A percentile compares a stretch with the other conserved stretches of the same genome.
phyloP scores from a whole-genome alignment of 2,329 filamentous ascomycete species.

The Aspergillus aculeatinus region DNA sequence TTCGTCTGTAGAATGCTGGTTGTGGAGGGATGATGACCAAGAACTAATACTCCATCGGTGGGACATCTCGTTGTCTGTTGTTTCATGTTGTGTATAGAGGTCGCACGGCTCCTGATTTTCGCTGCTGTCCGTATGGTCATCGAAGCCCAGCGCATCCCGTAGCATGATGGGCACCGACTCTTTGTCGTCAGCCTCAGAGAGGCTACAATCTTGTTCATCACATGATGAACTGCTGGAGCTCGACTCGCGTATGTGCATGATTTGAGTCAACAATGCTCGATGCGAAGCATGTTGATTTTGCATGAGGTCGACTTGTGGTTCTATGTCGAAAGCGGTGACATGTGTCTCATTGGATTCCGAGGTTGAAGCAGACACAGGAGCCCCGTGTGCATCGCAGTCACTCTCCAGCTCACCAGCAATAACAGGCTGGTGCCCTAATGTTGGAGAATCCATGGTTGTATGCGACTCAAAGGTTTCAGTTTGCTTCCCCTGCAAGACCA shows the following conservation, averaged over 20 bases:
- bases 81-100: slow-evolving; percentile 21
- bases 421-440: slow-evolving; percentile 36
- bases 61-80: slow-evolving; percentile 22
- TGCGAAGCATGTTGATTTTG: slow-evolving; percentile 35
- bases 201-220: slow-evolving; percentile 37
- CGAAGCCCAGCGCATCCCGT: slow-evolving; percentile 45
- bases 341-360: slow-evolving; percentile 63
- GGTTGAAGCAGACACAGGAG: slow-evolving; percentile 52
- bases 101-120: slow-evolving; percentile 32
- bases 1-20: slow-evolving; percentile 36
- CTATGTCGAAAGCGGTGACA: slow-evolving; percentile 62
- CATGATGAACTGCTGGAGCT: slow-evolving; percentile 44
- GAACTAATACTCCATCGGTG: slow-evolving; percentile 48
- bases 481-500: slow-evolving; percentile 13
- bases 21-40: slow-evolving; percentile 44
- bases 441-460: slow-evolving; percentile 45
- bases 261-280: slow-evolving; percentile 48
- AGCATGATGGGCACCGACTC: slow-evolving; percentile 60
- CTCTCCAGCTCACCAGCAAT: slow-evolving; percentile 10
- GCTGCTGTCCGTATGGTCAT: slow-evolving; percentile 33
- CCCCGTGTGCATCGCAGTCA: slow-evolving; percentile 8
- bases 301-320: slow-evolving; percentile 63
- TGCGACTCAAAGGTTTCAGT: slow-evolving; percentile 10
- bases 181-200: slow-evolving; percentile 51
- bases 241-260: slow-evolving; percentile 50